These are phyloP conservation scores for Ceriops decandra DNA, from an alignment of 345 rosid species.

Conservation along the genomic window DNA sequence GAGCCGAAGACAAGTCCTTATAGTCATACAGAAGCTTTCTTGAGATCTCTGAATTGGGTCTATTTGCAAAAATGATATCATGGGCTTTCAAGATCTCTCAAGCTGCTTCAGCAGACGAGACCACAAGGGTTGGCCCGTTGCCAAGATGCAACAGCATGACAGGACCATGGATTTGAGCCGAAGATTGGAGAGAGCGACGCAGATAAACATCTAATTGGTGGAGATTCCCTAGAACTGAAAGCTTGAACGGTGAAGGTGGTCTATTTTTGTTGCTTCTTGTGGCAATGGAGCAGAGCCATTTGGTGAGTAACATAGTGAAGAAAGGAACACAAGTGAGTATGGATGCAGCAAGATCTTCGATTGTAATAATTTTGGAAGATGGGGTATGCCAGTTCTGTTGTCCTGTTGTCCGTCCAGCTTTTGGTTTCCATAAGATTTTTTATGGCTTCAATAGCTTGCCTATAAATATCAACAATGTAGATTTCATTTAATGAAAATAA, in stretches of 20 bases:
- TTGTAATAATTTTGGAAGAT: no score
- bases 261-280: neutral
- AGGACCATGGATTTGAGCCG: slow-evolving; percentile 16
- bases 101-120: slow-evolving; percentile 17
- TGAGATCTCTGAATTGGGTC: slow-evolving; percentile 4
- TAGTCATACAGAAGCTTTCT: slow-evolving; percentile 10
- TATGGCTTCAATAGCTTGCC: no score
- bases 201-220: slow-evolving; percentile 15
- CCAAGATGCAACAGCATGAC: slow-evolving; percentile 20
- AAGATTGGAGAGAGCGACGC: slow-evolving; percentile 13
- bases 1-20: slow-evolving; percentile 11
- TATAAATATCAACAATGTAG: no score
- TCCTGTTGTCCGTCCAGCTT: neutral
- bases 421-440: no score
- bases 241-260: slow-evolving; percentile 23
- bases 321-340: neutral
- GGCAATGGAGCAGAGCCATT: neutral
- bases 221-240: slow-evolving; percentile 21
- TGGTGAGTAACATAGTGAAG: neutral
- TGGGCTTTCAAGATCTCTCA: slow-evolving; percentile 17
- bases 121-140: slow-evolving; percentile 4
- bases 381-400: no score
- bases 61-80: slow-evolving; percentile 8
- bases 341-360: neutral
- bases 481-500: no score